A percentile compares a stretch with the other conserved stretches of the same genome.
Conservation (phyloP, 768 basidiomycete species). For the Leccinum incarnatum region DNA sequence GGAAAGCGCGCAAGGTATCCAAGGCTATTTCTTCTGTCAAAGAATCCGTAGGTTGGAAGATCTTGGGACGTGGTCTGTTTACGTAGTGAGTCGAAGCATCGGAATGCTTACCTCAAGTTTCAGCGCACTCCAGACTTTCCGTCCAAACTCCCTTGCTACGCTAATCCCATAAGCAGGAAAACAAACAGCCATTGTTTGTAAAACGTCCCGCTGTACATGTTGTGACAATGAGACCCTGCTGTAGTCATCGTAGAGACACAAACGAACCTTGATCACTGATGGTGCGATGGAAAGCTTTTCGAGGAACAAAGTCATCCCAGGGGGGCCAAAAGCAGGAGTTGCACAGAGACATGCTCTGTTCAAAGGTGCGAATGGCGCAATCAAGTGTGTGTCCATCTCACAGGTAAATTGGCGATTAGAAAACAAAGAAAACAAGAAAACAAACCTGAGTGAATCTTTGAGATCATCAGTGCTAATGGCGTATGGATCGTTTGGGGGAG, state of each 20-base stretch:
- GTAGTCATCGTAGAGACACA: background rate
- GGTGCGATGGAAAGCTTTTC: slow-evolving; percentile 88
- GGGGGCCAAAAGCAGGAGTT: slow-evolving; percentile 75
- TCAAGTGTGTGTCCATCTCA: background rate
- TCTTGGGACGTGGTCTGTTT: slow-evolving; percentile 42
- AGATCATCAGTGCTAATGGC: slow-evolving; percentile 89
- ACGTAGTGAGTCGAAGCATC: background rate
- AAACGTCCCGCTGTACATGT: slow-evolving; percentile 70
- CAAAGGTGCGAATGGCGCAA: background rate
- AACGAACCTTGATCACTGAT: slow-evolving; percentile 71
- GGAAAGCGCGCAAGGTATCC: slow-evolving; percentile 65
- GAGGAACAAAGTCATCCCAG: slow-evolving; percentile 84
- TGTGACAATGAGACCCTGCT: background rate
- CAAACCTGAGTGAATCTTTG: slow-evolving; percentile 64
- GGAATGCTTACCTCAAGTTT: slow-evolving; percentile 71
- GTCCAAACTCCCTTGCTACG: slow-evolving; percentile 57
- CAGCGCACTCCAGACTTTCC: slow-evolving; percentile 85
- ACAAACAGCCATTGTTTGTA: slow-evolving; percentile 72
- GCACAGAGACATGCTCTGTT: slow-evolving; percentile 69
- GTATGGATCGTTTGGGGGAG: slow-evolving; percentile 92
- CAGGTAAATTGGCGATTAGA: background rate
- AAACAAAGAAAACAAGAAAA: background rate
- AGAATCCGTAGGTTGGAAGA: slow-evolving; percentile 87
- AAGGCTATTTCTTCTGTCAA: slow-evolving; percentile 75
- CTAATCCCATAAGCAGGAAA: slow-evolving; percentile 81